Conservation (phyloP, 2,329 filamentous ascomycete species). For the Fusarium transvaalense region DNA sequence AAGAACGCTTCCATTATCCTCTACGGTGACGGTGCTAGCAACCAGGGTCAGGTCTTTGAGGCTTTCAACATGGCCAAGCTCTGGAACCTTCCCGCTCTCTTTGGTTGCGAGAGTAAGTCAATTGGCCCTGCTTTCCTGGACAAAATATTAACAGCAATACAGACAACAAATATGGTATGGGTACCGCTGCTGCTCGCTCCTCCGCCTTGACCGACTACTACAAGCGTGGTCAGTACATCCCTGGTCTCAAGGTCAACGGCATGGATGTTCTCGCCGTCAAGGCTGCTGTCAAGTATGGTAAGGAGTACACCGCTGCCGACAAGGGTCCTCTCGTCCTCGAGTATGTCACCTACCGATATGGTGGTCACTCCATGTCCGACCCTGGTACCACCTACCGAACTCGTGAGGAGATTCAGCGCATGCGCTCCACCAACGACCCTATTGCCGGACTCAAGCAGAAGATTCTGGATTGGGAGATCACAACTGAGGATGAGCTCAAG, state of each 20-base stretch:
- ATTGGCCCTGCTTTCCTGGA: too few relatives aligned
- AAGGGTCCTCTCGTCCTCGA: constrained; percentile 97
- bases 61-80: constrained; percentile 99
- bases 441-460: constrained; percentile 99
- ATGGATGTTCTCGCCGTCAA: constrained; percentile 99
- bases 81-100: constrained; percentile 95
- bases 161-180: constrained; percentile 99
- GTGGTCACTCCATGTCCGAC: constrained; percentile 99
- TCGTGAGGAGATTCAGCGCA: constrained; percentile 99
- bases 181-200: constrained; percentile 92
- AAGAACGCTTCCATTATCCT: constrained; percentile 89
- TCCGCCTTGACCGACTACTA: constrained; percentile 99
- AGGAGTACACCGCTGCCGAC: constrained; percentile 83
- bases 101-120: constrained; percentile 94
- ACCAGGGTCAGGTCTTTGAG: constrained; percentile 99
- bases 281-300: constrained; percentile 93
- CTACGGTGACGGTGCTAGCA: constrained; percentile 98
- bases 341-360: constrained; percentile 99
- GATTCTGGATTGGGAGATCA: constrained; percentile 94
- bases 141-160: constrained; percentile 22
- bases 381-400: constrained; percentile 99
- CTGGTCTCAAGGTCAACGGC: constrained; percentile 98
- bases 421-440: constrained; percentile 98
- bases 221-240: constrained; percentile 99
- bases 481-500: constrained; percentile 96